Conservation (phyloP, 306 rosid species). For the Quillaja saponaria region DNA sequence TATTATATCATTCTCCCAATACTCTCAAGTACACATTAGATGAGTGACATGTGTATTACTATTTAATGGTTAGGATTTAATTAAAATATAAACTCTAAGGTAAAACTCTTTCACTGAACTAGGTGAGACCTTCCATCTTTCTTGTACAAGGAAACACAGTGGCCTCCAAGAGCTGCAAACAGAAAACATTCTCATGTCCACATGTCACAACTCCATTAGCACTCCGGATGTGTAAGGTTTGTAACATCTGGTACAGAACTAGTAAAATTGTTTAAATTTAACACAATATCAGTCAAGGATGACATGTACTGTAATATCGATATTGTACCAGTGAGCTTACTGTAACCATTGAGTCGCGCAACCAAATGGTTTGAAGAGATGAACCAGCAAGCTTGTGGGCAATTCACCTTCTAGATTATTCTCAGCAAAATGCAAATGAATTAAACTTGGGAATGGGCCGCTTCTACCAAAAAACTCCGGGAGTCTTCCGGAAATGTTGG, state of each 20-base stretch:
- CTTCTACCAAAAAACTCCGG: slow-evolving; percentile 53
- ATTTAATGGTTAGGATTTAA: too few relatives aligned
- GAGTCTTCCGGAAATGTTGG: slow-evolving; percentile 46
- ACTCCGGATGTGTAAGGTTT: slow-evolving; percentile 17
- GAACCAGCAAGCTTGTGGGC: slow-evolving; percentile 48
- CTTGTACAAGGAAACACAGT: too few relatives aligned
- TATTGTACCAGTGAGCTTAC: slow-evolving; percentile 68
- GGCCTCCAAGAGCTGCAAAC: too few relatives aligned
- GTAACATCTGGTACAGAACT: slow-evolving; percentile 81
- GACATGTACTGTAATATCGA: slow-evolving; percentile 58
- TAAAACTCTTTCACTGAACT: too few relatives aligned
- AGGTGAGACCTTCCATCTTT: too few relatives aligned
- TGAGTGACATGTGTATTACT: too few relatives aligned
- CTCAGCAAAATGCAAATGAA: slow-evolving; percentile 39
- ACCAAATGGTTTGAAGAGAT: slow-evolving; percentile 50
- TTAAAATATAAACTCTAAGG: too few relatives aligned
- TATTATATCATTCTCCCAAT: too few relatives aligned
- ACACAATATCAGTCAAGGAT: slow-evolving; percentile 51
- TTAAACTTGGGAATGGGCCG: slow-evolving; percentile 45
- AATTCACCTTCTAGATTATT: slow-evolving; percentile 43
- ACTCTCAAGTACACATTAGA: too few relatives aligned
- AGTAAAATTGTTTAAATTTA: slow-evolving; percentile 55
- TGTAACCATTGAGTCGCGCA: slow-evolving; percentile 43
- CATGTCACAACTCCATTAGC: too few relatives aligned
- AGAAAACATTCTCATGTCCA: too few relatives aligned